phyloP scores from a whole-genome alignment of 2,329 filamentous ascomycete species.

The Raffaelea deltoideospora region DNA sequence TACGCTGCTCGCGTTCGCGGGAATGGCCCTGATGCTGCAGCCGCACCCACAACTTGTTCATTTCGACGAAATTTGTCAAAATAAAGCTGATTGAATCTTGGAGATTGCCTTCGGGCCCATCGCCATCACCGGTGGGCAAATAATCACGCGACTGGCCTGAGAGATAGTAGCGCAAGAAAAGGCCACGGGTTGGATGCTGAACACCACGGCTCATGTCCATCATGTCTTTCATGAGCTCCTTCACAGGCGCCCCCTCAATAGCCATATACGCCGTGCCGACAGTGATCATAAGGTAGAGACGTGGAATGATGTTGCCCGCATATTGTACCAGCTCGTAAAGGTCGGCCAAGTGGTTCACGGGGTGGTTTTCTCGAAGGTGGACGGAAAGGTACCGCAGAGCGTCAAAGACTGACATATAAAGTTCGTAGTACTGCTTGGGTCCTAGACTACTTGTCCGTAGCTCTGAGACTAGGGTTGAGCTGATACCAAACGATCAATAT shows the following conservation, averaged over 20 bases:
- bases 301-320: slow-evolving; percentile 92
- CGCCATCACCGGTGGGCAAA: slow-evolving; percentile 65
- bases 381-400: slow-evolving; percentile 90
- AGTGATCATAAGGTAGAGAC: slow-evolving; percentile 97
- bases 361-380: slow-evolving; percentile 93
- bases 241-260: slow-evolving; percentile 93
- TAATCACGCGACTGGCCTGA: slow-evolving; percentile 87
- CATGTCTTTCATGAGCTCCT: slow-evolving; percentile 99
- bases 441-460: slow-evolving; percentile 90
- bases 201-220: slow-evolving; percentile 99
- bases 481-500: too few species aligned
- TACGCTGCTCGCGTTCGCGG: slow-evolving; percentile 80
- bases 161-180: slow-evolving; percentile 93
- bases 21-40: slow-evolving; percentile 96
- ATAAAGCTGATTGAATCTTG: slow-evolving; percentile 98
- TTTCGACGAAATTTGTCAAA: slow-evolving; percentile 96
- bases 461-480: slow-evolving; percentile 96
- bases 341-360: slow-evolving; percentile 93
- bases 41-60: slow-evolving; percentile 99
- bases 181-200: slow-evolving; percentile 86
- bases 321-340: slow-evolving; percentile 92
- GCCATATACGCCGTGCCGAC: slow-evolving; percentile 99
- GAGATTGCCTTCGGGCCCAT: slow-evolving; percentile 87
- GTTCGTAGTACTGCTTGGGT: slow-evolving; percentile 99
- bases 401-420: slow-evolving; percentile 99